Base-by-base conservation (phyloP, 1,139 yeast genomes). In the Lodderomyces orthopsilosis region DNA sequence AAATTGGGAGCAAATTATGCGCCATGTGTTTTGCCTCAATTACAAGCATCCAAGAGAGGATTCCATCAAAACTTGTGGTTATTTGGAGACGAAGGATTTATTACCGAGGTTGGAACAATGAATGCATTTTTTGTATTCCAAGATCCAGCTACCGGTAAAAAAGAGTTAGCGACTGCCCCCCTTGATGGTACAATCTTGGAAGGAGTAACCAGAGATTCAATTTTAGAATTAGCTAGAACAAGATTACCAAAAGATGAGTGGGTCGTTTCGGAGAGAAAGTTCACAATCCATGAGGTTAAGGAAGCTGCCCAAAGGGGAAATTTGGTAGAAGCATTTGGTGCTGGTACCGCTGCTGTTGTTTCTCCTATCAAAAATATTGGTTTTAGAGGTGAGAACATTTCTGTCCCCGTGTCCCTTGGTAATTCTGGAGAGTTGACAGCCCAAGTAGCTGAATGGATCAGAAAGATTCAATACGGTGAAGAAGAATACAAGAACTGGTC, bases 21-120 rank as follows among this genome's bases (percentile, higher is more conserved):
- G 35, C 96, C 98, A 44, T 87, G 96, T 64, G 80, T 91, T 57
- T 75, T 79, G 58, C 97, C 98, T 19, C 96, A 88, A 70, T 71
- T 79, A 52, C 81, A 83, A 67, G 98, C 98, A 41, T 95, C 96
- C 39, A 58, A 73, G 38, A 79, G 86, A 59, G 98, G 98, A 38
- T 91, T 82, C 74, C 93, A 86, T 63, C 98, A 93, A 69, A 90
- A 91, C 74, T 74, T 93, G 64, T 93, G 98, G 98, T 75, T 93
- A 55, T 91, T 91, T 60, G 97, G 97, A 44, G 85, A 85, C 40
- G 93, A 91, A 58, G 89, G 90, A 47, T 70, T 80, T 62, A 79
- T 93, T 57, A 93, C 98, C 51, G 98, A 93, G 70, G 98, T 88
- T 45, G 98, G 98, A 52, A 90, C 98, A 47, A 93, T 93, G 98